These are phyloP conservation scores for Candolleomyces eurysporus DNA, from an alignment of 768 basidiomycete genomes.

Conservation along the genomic window DNA sequence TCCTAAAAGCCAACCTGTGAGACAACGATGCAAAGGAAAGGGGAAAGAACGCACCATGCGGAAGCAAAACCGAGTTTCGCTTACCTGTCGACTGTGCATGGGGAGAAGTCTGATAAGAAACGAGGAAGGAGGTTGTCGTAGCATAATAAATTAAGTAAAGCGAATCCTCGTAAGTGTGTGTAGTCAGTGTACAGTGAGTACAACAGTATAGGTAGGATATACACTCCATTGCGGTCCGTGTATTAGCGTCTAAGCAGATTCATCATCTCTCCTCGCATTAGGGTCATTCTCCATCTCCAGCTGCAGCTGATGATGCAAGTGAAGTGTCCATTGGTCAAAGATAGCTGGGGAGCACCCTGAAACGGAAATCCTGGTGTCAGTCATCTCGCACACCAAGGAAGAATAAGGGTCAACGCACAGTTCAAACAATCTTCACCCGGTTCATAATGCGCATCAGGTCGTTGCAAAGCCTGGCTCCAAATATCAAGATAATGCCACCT, in stretches of 20 bases:
- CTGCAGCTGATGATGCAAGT: constrained; percentile 20
- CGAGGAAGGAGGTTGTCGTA: too few species aligned
- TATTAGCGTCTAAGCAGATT: too few species aligned
- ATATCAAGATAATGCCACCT: constrained; percentile 18
- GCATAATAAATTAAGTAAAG: too few species aligned
- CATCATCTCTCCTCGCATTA: neutral
- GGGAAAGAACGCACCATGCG: too few species aligned
- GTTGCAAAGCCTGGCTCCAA: constrained; percentile 16
- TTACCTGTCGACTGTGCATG: too few species aligned
- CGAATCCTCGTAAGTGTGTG: too few species aligned
- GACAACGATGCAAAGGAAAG: too few species aligned
- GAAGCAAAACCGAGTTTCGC: too few species aligned
- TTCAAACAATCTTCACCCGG: constrained; percentile 22
- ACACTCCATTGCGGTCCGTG: too few species aligned
- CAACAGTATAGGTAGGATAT: neutral
- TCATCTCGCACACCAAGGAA: neutral
- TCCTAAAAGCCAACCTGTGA: too few species aligned
- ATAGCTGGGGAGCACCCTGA: constrained; percentile 23
- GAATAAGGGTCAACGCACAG: constrained; percentile 9
- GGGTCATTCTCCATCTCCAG: neutral
- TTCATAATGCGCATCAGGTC: constrained; percentile 20
- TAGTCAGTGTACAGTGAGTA: neutral
- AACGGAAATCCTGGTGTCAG: neutral
- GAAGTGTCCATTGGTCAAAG: constrained; percentile 23
- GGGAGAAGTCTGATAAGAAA: too few species aligned